Evolutionary conservation across 306 rosid genomes (phyloP), one percentile per base, ranked within the genome.

Genomic region (Bauhinia variegata): DNA sequence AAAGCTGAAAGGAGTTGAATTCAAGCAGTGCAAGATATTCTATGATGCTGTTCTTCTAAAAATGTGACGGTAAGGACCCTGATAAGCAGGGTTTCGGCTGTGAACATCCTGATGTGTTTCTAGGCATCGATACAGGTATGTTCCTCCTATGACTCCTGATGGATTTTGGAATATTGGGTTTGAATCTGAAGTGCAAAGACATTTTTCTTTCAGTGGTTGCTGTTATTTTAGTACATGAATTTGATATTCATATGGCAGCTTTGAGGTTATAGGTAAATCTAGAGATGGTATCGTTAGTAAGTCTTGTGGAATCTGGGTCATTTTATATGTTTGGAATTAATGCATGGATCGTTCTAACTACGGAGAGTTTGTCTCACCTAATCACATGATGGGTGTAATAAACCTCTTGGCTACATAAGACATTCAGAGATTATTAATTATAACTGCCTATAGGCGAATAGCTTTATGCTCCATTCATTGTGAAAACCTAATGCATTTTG

Each of bases 111-210:
- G 96, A 93, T 67, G 99, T 74, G 97, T 88, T 86, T 93, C 97
- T 54, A 87, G 97, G 82, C 96, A 90, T 79, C 88, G 96, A 46
- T 90, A 93, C 67, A 84, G 80, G 89, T 88, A 90, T 82, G 88
- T 65, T 80, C 97, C 99, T 39, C 96, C 95, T 60, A 30, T 88
- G 87, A 93, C 99, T 62, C 99, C 99, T 0, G 99, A 93, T 81
- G 99, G 99, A 73, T 93, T 88, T 83, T 93, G 99, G 96, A 93
- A 93, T 63, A 89, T 93, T 77, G 99, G 96, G 59, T 93, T 93
- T 81, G 97, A 93, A 68, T 93, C 99, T 61, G 99, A 93, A 83
- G 76, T 83, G 71, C 84, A 67, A 72, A 37, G 32, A 47, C 71
- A 46, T 41, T 49, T 30, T 39, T 60, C 46, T 67, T 67, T 30